phyloP scores from a whole-genome alignment of 2,329 filamentous ascomycete species.

The Colletotrichum tanaceti region DNA sequence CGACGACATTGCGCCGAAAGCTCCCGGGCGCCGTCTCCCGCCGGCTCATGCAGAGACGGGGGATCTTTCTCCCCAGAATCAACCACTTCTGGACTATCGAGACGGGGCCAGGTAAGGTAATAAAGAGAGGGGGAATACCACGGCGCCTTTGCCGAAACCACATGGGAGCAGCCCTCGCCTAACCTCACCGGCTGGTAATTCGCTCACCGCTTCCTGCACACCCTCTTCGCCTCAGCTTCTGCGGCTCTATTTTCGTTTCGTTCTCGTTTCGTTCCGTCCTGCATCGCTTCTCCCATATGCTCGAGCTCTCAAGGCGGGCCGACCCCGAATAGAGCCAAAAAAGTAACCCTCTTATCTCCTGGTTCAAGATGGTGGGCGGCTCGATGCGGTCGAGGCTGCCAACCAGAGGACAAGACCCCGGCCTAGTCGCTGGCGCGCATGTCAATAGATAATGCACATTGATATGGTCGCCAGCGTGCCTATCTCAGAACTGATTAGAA shows the following conservation, averaged over 20 bases:
- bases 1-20: slow-evolving; percentile 13
- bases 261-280: slow-evolving; percentile 16
- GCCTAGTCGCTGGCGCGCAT: slow-evolving; percentile 33
- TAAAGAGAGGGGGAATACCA: slow-evolving; percentile 4
- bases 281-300: neutral
- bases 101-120: neutral
- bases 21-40: slow-evolving; percentile 14
- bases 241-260: neutral
- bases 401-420: slow-evolving; percentile 12
- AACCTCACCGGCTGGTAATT: slow-evolving; percentile 1
- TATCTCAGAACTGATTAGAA: slow-evolving; percentile 16
- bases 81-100: neutral
- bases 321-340: slow-evolving; percentile 23
- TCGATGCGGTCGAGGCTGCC: slow-evolving; percentile 29
- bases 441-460: slow-evolving; percentile 38
- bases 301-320: slow-evolving; percentile 4
- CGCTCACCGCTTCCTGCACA: slow-evolving; percentile 31
- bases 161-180: slow-evolving; percentile 16
- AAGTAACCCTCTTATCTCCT: slow-evolving; percentile 39
- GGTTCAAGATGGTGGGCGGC: slow-evolving; percentile 10
- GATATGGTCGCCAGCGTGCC: slow-evolving; percentile 21
- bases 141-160: slow-evolving; percentile 21
- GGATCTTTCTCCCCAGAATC: neutral
- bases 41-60: slow-evolving; percentile 11
- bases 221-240: slow-evolving; percentile 26